phyloP scores from a whole-genome alignment of 768 basidiomycete species.

The Ramaria sp. region DNA sequence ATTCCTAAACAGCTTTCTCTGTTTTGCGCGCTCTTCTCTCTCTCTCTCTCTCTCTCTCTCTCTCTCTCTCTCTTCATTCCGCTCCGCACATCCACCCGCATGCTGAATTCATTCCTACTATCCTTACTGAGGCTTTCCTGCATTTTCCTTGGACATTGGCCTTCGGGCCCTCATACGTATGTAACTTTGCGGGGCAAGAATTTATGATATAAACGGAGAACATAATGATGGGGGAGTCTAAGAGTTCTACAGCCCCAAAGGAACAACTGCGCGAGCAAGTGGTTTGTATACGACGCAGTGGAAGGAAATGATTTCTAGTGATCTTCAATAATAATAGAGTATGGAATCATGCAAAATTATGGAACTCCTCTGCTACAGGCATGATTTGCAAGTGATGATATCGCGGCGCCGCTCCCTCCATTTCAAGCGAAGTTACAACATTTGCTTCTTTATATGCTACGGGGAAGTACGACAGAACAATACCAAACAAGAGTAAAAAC shows the following conservation, averaged over 20 bases:
- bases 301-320: too few species aligned
- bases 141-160: conserved; percentile 1
- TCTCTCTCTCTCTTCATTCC: neutral
- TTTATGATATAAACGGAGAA: neutral
- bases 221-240: neutral
- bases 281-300: too few species aligned
- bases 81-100: neutral
- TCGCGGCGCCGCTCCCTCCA: too few species aligned
- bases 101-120: neutral
- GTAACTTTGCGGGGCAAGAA: neutral
- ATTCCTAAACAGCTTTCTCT: neutral
- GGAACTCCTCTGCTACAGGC: too few species aligned
- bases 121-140: neutral
- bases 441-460: neutral
- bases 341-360: too few species aligned
- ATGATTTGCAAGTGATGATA: too few species aligned
- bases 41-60: too few species aligned
- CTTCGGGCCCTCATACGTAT: neutral
- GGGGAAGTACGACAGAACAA: neutral
- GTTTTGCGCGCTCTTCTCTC: too few species aligned
- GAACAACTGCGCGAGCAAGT: too few species aligned
- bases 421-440: neutral
- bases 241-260: too few species aligned
- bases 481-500: neutral
- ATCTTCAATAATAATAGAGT: too few species aligned